Conservation (phyloP, 1,284 basidiomycete genomes). For the Puccinia horiana region DNA sequence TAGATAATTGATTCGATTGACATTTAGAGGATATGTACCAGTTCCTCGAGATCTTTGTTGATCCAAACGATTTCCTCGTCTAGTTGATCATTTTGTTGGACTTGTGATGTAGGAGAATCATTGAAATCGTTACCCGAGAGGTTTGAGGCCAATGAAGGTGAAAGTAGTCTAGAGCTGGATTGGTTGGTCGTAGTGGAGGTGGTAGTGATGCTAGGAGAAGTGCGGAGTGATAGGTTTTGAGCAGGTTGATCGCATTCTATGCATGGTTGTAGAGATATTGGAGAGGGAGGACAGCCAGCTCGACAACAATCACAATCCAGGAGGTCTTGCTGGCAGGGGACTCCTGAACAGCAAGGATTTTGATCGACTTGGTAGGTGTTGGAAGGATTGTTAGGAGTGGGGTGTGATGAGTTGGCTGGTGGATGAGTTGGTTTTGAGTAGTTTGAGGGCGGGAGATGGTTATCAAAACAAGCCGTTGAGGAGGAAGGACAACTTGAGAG, state of each 20-base stretch:
- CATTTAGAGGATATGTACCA: background rate
- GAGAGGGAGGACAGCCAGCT: constrained; percentile 42
- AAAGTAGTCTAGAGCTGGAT: background rate
- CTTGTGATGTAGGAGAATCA: background rate
- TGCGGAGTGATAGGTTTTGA: background rate
- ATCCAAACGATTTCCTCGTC: constrained; percentile 36
- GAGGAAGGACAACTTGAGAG: constrained; percentile 2
- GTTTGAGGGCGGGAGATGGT: background rate
- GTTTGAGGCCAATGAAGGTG: constrained; percentile 4
- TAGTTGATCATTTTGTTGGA: background rate
- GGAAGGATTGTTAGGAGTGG: background rate
- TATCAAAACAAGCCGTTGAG: background rate
- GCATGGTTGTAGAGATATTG: constrained; percentile 24
- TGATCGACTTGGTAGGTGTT: background rate
- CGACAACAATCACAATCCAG: constrained; percentile 42
- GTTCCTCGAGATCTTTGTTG: constrained; percentile 47
- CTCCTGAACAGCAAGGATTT: background rate
- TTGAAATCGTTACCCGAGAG: background rate
- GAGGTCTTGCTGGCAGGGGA: background rate
- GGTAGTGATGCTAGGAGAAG: background rate
- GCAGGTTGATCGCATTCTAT: constrained; percentile 19
- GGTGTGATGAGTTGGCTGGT: background rate
- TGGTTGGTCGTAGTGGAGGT: constrained; percentile 14
- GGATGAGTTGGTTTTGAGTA: background rate
- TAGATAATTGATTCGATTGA: background rate